Evolutionary conservation across 495 filamentous ascomycete species (phyloP).

Genomic region (Trichoderma virens): DNA sequence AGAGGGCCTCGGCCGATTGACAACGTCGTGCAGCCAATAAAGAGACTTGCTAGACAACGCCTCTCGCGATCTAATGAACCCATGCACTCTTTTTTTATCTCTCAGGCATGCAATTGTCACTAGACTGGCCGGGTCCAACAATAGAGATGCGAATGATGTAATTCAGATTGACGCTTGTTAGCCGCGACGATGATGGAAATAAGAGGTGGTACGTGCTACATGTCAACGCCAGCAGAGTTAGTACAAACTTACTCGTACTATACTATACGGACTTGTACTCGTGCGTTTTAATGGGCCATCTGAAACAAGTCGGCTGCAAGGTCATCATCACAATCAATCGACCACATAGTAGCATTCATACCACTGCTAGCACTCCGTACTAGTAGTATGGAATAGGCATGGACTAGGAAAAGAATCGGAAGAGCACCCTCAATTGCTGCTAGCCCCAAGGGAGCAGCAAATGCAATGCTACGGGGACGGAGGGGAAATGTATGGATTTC

Average conservation of each 20-base stretch:
- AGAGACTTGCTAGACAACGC: neutral
- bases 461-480: too few relatives aligned
- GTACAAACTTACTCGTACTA: neutral
- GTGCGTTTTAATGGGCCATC: neutral
- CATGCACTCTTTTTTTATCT: neutral
- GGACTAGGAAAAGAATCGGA: too few relatives aligned
- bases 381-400: too few relatives aligned
- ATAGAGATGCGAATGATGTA: slow-evolving; percentile 5
- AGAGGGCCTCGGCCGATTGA: neutral
- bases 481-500: too few relatives aligned
- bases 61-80: neutral
- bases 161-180: slow-evolving; percentile 4
- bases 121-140: neutral
- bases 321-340: too few relatives aligned
- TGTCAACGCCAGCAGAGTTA: neutral
- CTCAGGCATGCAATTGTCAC: slow-evolving; percentile 3
- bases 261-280: neutral
- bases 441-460: too few relatives aligned
- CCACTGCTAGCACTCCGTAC: too few relatives aligned
- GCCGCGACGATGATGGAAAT: slow-evolving; percentile 3
- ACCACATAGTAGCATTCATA: too few relatives aligned
- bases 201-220: slow-evolving; percentile 8
- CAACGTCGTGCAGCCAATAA: neutral
- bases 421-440: neutral
- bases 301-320: neutral